phyloP scores from a whole-genome alignment of 805 yeast species.

The Candida krabiensis region DNA sequence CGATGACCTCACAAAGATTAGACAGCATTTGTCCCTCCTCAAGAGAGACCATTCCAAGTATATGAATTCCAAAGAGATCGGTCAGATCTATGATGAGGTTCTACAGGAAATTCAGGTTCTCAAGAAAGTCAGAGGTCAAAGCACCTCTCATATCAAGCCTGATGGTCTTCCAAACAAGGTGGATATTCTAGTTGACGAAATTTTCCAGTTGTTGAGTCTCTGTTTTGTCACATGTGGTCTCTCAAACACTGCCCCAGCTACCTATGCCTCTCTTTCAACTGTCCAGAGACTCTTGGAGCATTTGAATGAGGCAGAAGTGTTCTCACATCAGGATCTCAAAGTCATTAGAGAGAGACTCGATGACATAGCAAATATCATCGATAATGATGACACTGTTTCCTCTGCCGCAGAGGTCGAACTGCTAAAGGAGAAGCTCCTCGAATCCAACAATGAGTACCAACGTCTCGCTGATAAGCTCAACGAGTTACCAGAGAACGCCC shows the following conservation, averaged over 20 bases:
- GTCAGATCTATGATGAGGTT: conserved; percentile 56
- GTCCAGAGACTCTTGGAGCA: conserved; percentile 84
- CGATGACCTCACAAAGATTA: conserved; percentile 40
- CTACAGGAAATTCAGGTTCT: conserved; percentile 53
- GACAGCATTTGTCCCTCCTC: conserved; percentile 43
- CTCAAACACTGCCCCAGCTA: conserved; percentile 88
- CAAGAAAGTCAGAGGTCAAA: conserved; percentile 46
- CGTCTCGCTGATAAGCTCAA: conserved; percentile 57
- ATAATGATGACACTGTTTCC: conserved; percentile 51
- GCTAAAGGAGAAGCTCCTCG: conserved; percentile 62
- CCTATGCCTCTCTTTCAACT: conserved; percentile 85
- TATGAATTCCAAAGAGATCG: conserved; percentile 68
- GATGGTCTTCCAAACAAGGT: conserved; percentile 46
- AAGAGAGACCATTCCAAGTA: conserved; percentile 67
- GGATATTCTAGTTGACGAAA: conserved; percentile 80
- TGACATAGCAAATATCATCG: conserved; percentile 68
- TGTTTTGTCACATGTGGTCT: conserved; percentile 92
- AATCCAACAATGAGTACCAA: conserved; percentile 58
- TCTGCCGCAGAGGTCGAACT: conserved; percentile 38
- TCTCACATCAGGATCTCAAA: conserved; percentile 77
- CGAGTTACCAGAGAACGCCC: conserved; percentile 51
- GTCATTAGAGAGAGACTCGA: conserved; percentile 74
- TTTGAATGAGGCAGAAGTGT: conserved; percentile 75
- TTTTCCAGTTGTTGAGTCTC: conserved; percentile 81
- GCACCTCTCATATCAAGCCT: conserved; percentile 23